Base-by-base conservation (phyloP, 129 eudicot species). In the Pittosporum tobira region DNA sequence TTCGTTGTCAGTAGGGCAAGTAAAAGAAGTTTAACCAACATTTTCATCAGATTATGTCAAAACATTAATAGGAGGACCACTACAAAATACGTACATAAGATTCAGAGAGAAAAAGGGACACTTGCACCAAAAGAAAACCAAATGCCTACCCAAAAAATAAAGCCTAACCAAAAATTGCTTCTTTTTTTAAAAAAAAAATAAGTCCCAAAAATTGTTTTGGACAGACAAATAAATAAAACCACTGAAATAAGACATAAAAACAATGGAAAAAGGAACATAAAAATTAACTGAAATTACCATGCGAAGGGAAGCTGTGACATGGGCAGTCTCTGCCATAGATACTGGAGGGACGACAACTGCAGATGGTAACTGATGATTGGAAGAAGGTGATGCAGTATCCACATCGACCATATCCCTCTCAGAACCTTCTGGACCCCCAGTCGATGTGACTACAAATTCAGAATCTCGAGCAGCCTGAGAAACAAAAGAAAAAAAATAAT, bases 221-320 rank as follows among this genome's bases (percentile, higher is more conserved):
- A n/a, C 19, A 26, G 26, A 15, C 12, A 26, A 43, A 42, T 4
- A 60, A 6, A n/a, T n/a, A n/a, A n/a, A n/a, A n/a, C n/a, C n/a
- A n/a, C n/a, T 50, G 56, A n/a, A 11, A 50, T 18, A 6, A 0
- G 12, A 1, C 2, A 50, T 23, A 16, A 52, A 52, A 28, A 46
- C 48, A 12, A 22, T n/a, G 1, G 36, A 7, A 4, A 58, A 57
- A 1, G 34, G 25, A 30, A 38, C 9, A 47, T 16, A 22, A 14
- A 20, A 13, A 38, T 1, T 12, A 0, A 26, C 14, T 5, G 3
- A 36, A 43, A 72, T 60, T 77, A 93, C 99, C 85, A 48, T 68
- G 68, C 99, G 94, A 63, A 93, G 88, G 48, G 99, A 93, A 64
- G 94, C 94, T 67, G 84, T 62, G 16, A 77, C 76, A 12, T 94